Conservation (phyloP, 768 basidiomycete genomes). For the Clitopilus hobsonii region DNA sequence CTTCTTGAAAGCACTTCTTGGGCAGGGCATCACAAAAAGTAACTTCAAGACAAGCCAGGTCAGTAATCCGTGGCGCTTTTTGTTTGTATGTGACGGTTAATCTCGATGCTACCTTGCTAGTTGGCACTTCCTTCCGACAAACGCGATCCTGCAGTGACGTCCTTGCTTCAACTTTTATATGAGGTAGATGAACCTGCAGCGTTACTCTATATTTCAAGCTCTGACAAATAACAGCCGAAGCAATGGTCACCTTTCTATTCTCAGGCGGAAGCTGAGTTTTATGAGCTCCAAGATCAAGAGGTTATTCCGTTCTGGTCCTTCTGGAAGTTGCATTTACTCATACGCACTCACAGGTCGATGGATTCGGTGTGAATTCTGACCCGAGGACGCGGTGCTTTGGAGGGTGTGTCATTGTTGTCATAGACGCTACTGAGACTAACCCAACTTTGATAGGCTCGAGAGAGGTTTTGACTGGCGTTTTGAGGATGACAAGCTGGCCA, state of each 20-base stretch:
- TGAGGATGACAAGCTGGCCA: conserved; percentile 16
- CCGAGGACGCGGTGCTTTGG: conserved; percentile 7
- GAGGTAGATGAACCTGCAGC: not conserved
- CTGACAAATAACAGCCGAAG: not conserved
- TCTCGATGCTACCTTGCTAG: not conserved
- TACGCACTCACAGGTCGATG: not conserved
- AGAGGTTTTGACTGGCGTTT: conserved; percentile 13
- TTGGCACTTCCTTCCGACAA: not conserved
- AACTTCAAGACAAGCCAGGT: conserved; percentile 13
- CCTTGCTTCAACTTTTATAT: not conserved
- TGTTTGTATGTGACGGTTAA: no score
- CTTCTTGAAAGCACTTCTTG: conserved; percentile 20
- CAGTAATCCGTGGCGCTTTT: no score
- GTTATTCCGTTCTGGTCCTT: not conserved
- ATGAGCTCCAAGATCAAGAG: not conserved
- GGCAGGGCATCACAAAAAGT: conserved; percentile 12
- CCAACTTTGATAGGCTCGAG: conserved; percentile 7
- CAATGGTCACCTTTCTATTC: not conserved
- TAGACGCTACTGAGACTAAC: no score
- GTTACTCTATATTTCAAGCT: not conserved
- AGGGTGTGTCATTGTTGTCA: conserved; percentile 11
- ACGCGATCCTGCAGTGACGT: not conserved
- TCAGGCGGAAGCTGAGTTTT: not conserved
- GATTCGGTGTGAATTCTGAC: not conserved
- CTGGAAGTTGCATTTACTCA: no score